Conservation (phyloP, 2,329 filamentous ascomycete genomes). For the Mycosphaerella arachidis region DNA sequence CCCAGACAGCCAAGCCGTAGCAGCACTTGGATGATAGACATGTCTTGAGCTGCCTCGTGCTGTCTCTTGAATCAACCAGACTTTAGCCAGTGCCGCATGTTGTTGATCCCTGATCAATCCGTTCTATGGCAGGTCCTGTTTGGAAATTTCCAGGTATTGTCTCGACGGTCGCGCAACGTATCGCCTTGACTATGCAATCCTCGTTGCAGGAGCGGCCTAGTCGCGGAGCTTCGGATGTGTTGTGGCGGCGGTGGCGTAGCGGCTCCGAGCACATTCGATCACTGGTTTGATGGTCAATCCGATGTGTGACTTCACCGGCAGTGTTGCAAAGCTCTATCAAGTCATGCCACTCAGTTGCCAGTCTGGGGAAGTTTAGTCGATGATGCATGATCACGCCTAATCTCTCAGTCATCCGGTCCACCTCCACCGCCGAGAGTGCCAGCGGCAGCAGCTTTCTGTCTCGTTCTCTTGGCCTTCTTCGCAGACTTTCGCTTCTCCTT, state of each 20-base stretch:
- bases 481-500: conserved; percentile 30
- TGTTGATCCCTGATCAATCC: background rate
- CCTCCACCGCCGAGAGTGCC: conserved; percentile 24
- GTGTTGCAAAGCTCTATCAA: no score
- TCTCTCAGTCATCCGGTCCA: conserved; percentile 14
- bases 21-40: background rate
- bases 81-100: background rate
- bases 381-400: background rate
- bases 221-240: background rate
- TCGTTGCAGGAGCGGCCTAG: background rate
- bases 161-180: background rate
- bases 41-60: background rate
- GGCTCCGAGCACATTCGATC: background rate
- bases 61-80: background rate
- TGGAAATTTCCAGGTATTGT: background rate
- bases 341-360: background rate
- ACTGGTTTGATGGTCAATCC: no score
- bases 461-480: conserved; percentile 27
- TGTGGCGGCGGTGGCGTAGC: background rate
- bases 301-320: no score
- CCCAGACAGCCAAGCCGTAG: background rate
- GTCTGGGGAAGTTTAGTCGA: background rate
- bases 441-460: conserved; percentile 23
- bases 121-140: background rate
- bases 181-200: background rate